Percentiles rank a stretch among this genome's conserved stretches.
Evolutionary conservation across 495 filamentous ascomycete species (phyloP).

Genomic region (Podospora didyma): DNA sequence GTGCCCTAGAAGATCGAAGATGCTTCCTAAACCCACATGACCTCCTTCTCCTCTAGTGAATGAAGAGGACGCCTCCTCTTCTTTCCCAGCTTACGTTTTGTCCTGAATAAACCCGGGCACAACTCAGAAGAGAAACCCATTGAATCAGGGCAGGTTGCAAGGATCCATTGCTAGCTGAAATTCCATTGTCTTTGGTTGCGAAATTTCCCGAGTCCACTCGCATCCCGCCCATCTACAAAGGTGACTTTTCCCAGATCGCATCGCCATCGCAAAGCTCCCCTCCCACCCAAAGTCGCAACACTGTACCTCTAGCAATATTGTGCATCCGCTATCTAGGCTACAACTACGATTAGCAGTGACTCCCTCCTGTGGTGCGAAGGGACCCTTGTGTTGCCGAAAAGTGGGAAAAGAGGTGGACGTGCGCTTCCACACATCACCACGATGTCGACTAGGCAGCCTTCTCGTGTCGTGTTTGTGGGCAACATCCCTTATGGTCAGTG

Average conservation of each 20-base stretch:
- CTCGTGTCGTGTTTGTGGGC: slow-evolving; percentile 72
- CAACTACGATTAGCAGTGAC: not conserved
- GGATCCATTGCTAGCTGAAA: slow-evolving; percentile 10
- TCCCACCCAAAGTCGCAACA: not conserved
- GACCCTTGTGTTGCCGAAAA: not conserved
- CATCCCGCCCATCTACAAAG: not conserved
- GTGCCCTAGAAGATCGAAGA: too few species aligned
- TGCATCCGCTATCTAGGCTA: not conserved
- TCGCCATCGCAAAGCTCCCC: not conserved
- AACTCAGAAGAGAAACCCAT: not conserved
- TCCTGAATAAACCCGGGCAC: not conserved
- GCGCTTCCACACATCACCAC: slow-evolving; percentile 7
- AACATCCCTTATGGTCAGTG: slow-evolving; percentile 69
- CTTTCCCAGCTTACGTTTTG: not conserved
- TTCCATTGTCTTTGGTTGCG: slow-evolving; percentile 1
- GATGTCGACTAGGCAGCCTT: slow-evolving; percentile 52
- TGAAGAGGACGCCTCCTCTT: too few species aligned
- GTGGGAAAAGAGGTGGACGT: not conserved
- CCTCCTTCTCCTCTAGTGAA: too few species aligned
- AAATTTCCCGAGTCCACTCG: not conserved
- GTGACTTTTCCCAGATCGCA: not conserved
- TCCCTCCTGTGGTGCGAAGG: not conserved
- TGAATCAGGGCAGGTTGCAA: not conserved
- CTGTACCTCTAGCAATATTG: not conserved
- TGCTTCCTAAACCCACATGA: too few species aligned